Evolutionary conservation across 768 basidiomycete genomes (phyloP), one percentile per base, ranked within the genome.

Genomic region (Amanita molliuscula): DNA sequence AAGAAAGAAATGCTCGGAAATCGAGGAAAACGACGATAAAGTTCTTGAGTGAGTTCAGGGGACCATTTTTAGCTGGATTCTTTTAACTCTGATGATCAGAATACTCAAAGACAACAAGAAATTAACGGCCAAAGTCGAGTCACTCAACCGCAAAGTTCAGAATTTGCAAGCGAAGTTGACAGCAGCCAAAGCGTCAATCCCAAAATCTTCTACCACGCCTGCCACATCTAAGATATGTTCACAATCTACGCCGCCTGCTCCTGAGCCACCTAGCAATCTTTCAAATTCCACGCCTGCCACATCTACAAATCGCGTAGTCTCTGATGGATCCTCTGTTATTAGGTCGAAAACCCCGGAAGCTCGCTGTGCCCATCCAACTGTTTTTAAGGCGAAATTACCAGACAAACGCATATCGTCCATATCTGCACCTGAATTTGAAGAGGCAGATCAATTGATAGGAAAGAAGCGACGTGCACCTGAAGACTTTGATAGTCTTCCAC

Each of bases 1-100:
- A 38, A 73, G 72, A 50, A 69, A 65, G 37, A 90, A 88, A 63
- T 85, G 82, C 53, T 63, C 71, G 11, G 88, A 90, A 65, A 87
- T 90, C 50, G 88, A 90, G 59, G 85, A 84, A 57, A 86, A 90
- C 50, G 88, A 91, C 57, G 88, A 91, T 59, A 78, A 78, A 31
- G 78, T 81, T 46, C 77, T 90, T 53, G 84, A 83, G 88, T 90
- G 65, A 56, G 83, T 71, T 13, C 28, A 15, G 54, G 54, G 25
- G 8, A 34, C 23, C 38, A n/a, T 7, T 20, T 18, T 53, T 23
- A 16, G 11, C 36, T n/a, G 26, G 26, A 50, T 31, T 31, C 13
- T 42, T 48, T 43, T 21, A 55, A 47, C 50, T 13, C 54, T n/a
- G 40, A 26, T 33, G 29, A 47, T 18, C 56, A 90, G 88, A 56